These are phyloP conservation scores for Alternaria longipes DNA, from an alignment of 2,329 filamentous ascomycete genomes.

Conservation along the genomic window DNA sequence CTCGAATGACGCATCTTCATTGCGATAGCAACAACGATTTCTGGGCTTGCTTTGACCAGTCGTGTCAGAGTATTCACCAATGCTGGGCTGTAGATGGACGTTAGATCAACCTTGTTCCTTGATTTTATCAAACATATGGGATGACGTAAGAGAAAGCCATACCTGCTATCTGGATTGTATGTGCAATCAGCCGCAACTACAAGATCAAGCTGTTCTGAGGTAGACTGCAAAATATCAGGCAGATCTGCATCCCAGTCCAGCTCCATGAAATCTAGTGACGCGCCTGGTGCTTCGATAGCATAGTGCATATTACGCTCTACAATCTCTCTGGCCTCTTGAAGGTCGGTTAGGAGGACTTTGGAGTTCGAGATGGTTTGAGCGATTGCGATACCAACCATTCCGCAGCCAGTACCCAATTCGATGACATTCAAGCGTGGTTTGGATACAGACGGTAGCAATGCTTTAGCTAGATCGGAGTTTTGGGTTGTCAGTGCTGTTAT, in stretches of 20 bases:
- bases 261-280: slow-evolving; percentile 58
- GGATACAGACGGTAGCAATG: slow-evolving; percentile 6
- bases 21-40: slow-evolving; percentile 65
- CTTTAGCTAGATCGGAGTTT: slow-evolving; percentile 7
- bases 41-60: slow-evolving; percentile 59
- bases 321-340: slow-evolving; percentile 70
- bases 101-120: neutral
- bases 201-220: slow-evolving; percentile 59
- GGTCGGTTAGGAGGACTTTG: slow-evolving; percentile 70
- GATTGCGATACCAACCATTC: slow-evolving; percentile 71
- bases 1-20: slow-evolving; percentile 74
- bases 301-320: slow-evolving; percentile 63
- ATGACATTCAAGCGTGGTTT: slow-evolving; percentile 55
- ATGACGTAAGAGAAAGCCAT: neutral
- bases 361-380: slow-evolving; percentile 62
- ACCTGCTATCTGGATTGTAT: slow-evolving; percentile 72
- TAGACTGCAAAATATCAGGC: slow-evolving; percentile 36
- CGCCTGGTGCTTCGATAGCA: slow-evolving; percentile 55
- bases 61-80: slow-evolving; percentile 66
- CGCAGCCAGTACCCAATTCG: slow-evolving; percentile 74
- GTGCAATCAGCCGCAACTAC: slow-evolving; percentile 76
- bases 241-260: slow-evolving; percentile 71
- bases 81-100: slow-evolving; percentile 57
- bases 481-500: slow-evolving; percentile 56
- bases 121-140: neutral